Evolutionary conservation across 768 basidiomycete genomes (phyloP), one percentile per base, ranked within the genome.

Genomic region (Lactifluus volemus): DNA sequence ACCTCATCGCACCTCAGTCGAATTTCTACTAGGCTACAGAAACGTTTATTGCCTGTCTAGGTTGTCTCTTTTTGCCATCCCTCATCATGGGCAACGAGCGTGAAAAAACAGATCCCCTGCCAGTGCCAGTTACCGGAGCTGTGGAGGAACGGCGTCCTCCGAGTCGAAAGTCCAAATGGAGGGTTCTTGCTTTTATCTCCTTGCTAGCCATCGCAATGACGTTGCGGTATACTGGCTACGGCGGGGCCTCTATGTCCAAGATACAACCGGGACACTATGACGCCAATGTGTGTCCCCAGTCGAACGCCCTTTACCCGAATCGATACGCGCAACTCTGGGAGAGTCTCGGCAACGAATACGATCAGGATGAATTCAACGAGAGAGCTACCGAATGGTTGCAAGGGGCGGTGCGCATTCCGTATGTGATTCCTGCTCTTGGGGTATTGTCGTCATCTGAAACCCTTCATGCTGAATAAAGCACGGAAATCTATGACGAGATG

Each of bases 401-500:
- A 15, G 73, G 73, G 34, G 73, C 78, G 8, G 71, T 80, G 19
- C 69, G 69, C 53, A 61, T 76, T 38, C 82, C 63, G 72, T 74
- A 64, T 64, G 72, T 73, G 34, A 19, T 45, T n/a, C 19, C 58
- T 34, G 34, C 56, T 1, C 55, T 61, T 9, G 59, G 53, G 19
- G 10, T 4, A 5, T 44, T 17, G 32, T 32, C 14, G 7, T 39
- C 49, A 7, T 21, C 36, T 44, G 39, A 53, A 6, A 17, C 17
- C 2, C 17, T 6, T 34, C 32, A 42, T 49, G 45, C 5, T 12
- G 42, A 39, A 60, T 29, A n/a, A 29, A 82, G 81, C 29, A 84
- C 82, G 14, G 79, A 80, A 64, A 77, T 77, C 1, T 81, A 73
- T 67, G 81, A 83, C 61, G 67, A 73, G 54, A 80, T 80, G 78